Evolutionary conservation across 2,329 filamentous ascomycete species (phyloP).

Genomic region (Cordyceps militaris): DNA sequence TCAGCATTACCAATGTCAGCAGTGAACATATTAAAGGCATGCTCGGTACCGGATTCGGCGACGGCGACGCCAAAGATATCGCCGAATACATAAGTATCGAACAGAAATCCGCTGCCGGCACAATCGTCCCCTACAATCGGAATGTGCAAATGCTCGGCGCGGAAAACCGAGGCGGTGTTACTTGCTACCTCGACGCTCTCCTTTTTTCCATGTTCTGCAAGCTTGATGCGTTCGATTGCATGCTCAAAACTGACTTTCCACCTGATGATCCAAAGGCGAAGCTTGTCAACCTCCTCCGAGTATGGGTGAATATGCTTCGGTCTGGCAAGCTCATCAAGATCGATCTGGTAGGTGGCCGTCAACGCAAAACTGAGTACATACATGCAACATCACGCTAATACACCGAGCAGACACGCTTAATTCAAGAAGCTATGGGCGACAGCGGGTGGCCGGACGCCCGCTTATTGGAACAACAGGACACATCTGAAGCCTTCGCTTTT

Average conservation of each 20-base stretch:
- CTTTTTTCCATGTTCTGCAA: conserved; percentile 95
- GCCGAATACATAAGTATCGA: conserved; percentile 71
- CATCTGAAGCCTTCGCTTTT: conserved; percentile 91
- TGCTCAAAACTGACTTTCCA: conserved; percentile 72
- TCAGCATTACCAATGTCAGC: conserved; percentile 39
- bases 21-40: conserved; percentile 52
- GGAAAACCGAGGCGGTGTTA: conserved; percentile 76
- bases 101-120: conserved; percentile 73
- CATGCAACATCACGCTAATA: conserved; percentile 23
- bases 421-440: conserved; percentile 74
- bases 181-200: conserved; percentile 89
- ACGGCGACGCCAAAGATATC: conserved; percentile 65
- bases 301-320: conserved; percentile 91
- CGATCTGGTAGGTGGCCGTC: conserved; percentile 60
- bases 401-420: conserved; percentile 58
- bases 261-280: conserved; percentile 60
- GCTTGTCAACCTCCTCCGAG: conserved; percentile 67
- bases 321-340: conserved; percentile 77
- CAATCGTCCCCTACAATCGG: conserved; percentile 68
- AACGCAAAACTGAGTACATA: background rate
- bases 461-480: conserved; percentile 78
- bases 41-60: conserved; percentile 56
- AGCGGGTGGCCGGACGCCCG: conserved; percentile 86
- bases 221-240: conserved; percentile 84
- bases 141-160: conserved; percentile 71